phyloP scores from a whole-genome alignment of 208 protist species.

The Leishmania guyanensis region DNA sequence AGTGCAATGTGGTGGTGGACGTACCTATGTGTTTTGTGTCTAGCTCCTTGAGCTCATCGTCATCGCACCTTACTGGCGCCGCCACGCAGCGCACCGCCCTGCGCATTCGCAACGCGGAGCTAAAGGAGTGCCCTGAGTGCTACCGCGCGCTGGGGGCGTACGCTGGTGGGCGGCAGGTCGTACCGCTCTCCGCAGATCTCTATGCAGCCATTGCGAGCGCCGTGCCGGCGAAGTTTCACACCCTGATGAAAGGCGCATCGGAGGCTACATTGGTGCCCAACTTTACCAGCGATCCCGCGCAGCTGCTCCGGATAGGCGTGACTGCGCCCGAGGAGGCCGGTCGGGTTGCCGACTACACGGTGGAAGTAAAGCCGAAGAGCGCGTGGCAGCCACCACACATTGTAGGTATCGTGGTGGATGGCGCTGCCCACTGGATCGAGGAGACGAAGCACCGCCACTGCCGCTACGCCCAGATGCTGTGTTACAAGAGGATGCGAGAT shows the following conservation, averaged over 20 bases:
- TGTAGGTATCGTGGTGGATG: conserved; percentile 56
- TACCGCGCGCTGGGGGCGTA: conserved; percentile 29
- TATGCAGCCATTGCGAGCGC: conserved; percentile 18
- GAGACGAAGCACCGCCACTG: conserved; percentile 53
- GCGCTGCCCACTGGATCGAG: conserved; percentile 42
- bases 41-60: neutral
- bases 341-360: conserved; percentile 34
- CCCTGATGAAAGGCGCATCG: conserved; percentile 18
- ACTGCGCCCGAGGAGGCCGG: conserved; percentile 4
- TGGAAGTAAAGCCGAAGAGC: conserved; percentile 83
- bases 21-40: conserved; percentile 10
- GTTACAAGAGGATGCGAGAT: conserved; percentile 35
- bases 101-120: conserved; percentile 21
- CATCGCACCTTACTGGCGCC: neutral
- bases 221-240: conserved; percentile 22
- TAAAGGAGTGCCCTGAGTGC: conserved; percentile 37
- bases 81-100: conserved; percentile 21
- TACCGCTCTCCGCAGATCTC: conserved; percentile 20
- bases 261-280: conserved; percentile 47
- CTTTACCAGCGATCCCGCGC: conserved; percentile 34
- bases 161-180: conserved; percentile 27
- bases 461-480: conserved; percentile 67
- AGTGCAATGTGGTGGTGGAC: conserved; percentile 37
- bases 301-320: conserved; percentile 20
- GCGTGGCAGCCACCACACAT: conserved; percentile 60